phyloP scores from a whole-genome alignment of 1,284 basidiomycete species.

The Hymenochaete sp. region DNA sequence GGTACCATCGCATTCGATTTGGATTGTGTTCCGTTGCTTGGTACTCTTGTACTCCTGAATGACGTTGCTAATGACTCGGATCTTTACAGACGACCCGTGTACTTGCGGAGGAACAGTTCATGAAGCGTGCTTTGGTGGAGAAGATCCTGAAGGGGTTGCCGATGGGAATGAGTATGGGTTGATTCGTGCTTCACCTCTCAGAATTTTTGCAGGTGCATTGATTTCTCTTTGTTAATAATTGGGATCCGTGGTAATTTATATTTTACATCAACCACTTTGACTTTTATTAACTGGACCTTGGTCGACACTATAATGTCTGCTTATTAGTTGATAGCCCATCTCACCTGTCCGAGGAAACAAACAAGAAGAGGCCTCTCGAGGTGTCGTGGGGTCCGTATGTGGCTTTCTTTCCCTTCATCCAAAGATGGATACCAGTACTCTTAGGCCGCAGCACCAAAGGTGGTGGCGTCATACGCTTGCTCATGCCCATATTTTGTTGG shows the following conservation, averaged over 20 bases:
- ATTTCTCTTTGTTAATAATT: neutral
- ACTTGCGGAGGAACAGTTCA: slow-evolving; percentile 90
- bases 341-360: too few relatives aligned
- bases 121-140: slow-evolving; percentile 84
- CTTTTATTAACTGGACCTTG: too few relatives aligned
- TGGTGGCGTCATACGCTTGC: neutral
- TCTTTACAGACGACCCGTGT: slow-evolving; percentile 66
- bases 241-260: neutral
- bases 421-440: too few relatives aligned
- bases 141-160: slow-evolving; percentile 72
- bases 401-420: too few relatives aligned
- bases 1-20: neutral
- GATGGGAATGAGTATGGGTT: slow-evolving; percentile 30
- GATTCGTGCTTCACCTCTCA: neutral
- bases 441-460: too few relatives aligned
- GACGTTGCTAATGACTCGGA: slow-evolving; percentile 12
- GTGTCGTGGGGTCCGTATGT: too few relatives aligned
- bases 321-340: too few relatives aligned
- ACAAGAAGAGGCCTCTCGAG: too few relatives aligned
- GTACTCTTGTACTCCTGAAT: too few relatives aligned
- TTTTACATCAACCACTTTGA: neutral
- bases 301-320: too few relatives aligned
- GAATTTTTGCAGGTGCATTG: neutral
- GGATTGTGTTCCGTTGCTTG: neutral
- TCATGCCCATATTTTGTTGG: too few relatives aligned